Evolutionary conservation across 768 basidiomycete species (phyloP).

Genomic region (Lentinula aciculospora): DNA sequence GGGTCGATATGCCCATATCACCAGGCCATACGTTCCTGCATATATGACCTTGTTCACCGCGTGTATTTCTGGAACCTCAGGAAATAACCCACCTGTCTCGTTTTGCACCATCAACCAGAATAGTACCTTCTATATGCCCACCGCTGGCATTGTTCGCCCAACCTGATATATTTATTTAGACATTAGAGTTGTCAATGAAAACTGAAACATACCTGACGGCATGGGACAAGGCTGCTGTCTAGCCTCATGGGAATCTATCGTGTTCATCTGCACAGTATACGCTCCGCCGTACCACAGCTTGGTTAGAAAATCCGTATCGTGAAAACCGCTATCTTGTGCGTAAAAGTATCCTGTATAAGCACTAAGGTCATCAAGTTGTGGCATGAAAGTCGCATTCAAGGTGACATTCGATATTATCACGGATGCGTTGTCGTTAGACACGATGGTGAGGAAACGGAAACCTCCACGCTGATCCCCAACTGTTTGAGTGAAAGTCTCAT

Average conservation of each 20-base stretch:
- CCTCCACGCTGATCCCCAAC: conserved; percentile 40
- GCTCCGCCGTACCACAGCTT: conserved; percentile 59
- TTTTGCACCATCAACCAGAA: conserved; percentile 49
- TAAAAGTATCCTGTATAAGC: conserved; percentile 51
- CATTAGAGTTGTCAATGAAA: no score
- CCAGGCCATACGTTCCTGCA: conserved; percentile 24
- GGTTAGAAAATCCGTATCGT: conserved; percentile 44
- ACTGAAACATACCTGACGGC: conserved; percentile 16
- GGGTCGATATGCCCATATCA: conserved; percentile 37
- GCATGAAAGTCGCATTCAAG: conserved; percentile 48
- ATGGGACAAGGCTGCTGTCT: conserved; percentile 25
- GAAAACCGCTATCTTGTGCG: conserved; percentile 33
- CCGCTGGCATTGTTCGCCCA: conserved; percentile 46
- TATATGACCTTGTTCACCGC: not conserved
- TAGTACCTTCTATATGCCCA: conserved; percentile 42
- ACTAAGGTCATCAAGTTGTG: conserved; percentile 41
- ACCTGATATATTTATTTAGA: no score
- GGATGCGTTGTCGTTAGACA: conserved; percentile 25
- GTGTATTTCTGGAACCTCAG: not conserved
- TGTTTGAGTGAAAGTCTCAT: conserved; percentile 27
- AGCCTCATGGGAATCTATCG: conserved; percentile 32
- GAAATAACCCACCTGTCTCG: conserved; percentile 33
- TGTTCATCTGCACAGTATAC: conserved; percentile 58
- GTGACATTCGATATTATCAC: conserved; percentile 44
- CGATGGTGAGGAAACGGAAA: conserved; percentile 47